phyloP scores from a whole-genome alignment of 2,329 filamentous ascomycete genomes.

The Trichoderma semiorbis region DNA sequence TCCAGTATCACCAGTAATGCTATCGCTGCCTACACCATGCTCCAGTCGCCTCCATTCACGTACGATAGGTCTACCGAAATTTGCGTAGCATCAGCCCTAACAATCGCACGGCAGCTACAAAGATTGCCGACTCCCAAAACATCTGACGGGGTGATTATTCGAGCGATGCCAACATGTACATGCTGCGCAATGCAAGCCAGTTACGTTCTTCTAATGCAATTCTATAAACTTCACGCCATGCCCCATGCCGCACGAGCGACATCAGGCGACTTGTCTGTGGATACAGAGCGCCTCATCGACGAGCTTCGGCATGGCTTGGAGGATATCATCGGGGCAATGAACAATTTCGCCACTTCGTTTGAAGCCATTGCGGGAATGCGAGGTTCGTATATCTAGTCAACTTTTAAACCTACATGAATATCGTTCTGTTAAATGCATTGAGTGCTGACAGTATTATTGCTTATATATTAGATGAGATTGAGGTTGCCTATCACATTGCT shows the following conservation, averaged over 20 bases:
- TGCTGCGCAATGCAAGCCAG: neutral
- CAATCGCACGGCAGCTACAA: neutral
- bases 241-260: neutral
- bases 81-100: neutral
- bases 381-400: neutral
- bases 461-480: neutral
- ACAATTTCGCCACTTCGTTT: neutral
- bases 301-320: neutral
- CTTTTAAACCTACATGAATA: neutral
- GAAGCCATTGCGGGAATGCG: neutral
- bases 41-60: neutral
- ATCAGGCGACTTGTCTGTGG: neutral
- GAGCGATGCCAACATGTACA: neutral
- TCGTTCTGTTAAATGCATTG: neutral
- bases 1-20: neutral
- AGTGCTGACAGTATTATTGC: neutral
- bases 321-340: neutral
- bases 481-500: neutral
- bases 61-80: neutral
- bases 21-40: neutral
- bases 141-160: neutral
- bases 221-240: neutral
- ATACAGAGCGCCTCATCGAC: neutral
- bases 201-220: neutral
- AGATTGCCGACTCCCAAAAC: neutral